phyloP scores from a whole-genome alignment of 768 basidiomycete genomes.

The Amanita rimosa region DNA sequence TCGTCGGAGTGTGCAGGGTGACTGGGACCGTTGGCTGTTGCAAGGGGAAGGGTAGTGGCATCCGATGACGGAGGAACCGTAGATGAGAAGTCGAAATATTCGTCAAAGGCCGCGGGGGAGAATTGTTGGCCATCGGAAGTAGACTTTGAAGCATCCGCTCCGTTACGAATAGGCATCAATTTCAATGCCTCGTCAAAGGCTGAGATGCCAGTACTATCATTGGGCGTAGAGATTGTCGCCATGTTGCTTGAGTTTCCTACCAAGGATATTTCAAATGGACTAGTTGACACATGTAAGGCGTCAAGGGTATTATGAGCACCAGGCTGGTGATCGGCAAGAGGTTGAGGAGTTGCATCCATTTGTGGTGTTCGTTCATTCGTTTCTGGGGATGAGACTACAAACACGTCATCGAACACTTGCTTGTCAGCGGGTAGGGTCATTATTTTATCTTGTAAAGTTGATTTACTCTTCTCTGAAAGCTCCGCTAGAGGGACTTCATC shows the following conservation, averaged over 20 bases:
- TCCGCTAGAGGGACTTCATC: conserved; percentile 28
- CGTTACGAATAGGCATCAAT: conserved; percentile 23
- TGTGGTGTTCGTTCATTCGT: conserved; percentile 8
- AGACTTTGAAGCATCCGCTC: conserved; percentile 20
- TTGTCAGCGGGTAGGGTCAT: conserved; percentile 4
- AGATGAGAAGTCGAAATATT: conserved; percentile 52
- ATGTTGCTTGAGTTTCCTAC: conserved; percentile 7
- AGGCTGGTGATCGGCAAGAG: neutral
- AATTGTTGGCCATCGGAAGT: conserved; percentile 18
- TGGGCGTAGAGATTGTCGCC: conserved; percentile 9
- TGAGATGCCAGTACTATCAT: conserved; percentile 33
- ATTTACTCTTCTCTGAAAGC: conserved; percentile 16
- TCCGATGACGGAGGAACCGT: conserved; percentile 10
- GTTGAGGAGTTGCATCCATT: neutral
- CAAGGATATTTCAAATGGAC: conserved; percentile 5
- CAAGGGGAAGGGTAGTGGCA: conserved; percentile 20
- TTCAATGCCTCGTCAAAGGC: conserved; percentile 73
- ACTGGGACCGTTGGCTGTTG: conserved; percentile 17
- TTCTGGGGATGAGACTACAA: conserved; percentile 25
- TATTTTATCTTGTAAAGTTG: conserved; percentile 10
- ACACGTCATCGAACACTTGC: conserved; percentile 42
- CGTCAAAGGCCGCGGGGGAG: conserved; percentile 47
- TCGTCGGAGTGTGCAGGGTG: conserved; percentile 14
- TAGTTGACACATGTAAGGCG: neutral
- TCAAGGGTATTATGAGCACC: neutral